Base-by-base conservation (phyloP, 2,329 filamentous ascomycete species). In the Penicillium sp. region DNA sequence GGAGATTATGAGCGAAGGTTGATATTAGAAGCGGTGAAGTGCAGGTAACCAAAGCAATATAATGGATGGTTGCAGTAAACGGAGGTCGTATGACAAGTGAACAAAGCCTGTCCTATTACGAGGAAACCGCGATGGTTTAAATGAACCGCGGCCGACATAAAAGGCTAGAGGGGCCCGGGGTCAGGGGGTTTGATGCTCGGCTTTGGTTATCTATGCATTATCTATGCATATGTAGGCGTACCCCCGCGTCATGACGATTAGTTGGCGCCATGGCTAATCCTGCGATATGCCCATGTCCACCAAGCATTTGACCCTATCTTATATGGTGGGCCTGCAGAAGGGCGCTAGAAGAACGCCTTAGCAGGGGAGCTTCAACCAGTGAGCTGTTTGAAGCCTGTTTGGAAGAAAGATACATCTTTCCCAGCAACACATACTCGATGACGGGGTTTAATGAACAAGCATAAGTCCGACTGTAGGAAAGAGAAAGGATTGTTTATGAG, bases 181-280 rank as follows among this genome's bases (percentile, higher is more conserved):
- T 10, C 13, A 26, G 56, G 33, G 21, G 14, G 23, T 39, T 45
- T 6, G 2, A 39, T 21, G 36, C 36, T 52, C 19, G 43, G 33
- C 29, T 37, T 28, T 43, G 39, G 45, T 33, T 28, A 28, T 28
- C 24, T 28, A 28, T 28, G 24, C 24, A n/a, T 62, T 63, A 63
- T 60, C 56, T 58, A 48, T 48, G 43, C 40, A n/a, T n/a, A n/a
- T n/a, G n/a, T n/a, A 34, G 52, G 52, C 31, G 49, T 52, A 33
- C 36, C 43, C 51, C 51, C 51, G 43, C 54, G 48, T 39, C 49
- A 33, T 46, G 53, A 51, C 43, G 45, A 56, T 52, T 48, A 9
- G 7, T 31, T 31, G 39, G 31, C 28, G 52, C 54, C 40, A 54
- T 53, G 36, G 33, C 16, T 19, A 28, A 43, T 29, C 8, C 23